Evolutionary conservation across 257 asterid species (phyloP), one percentile per base, ranked within the genome.

Genomic region (Salvia splendens): DNA sequence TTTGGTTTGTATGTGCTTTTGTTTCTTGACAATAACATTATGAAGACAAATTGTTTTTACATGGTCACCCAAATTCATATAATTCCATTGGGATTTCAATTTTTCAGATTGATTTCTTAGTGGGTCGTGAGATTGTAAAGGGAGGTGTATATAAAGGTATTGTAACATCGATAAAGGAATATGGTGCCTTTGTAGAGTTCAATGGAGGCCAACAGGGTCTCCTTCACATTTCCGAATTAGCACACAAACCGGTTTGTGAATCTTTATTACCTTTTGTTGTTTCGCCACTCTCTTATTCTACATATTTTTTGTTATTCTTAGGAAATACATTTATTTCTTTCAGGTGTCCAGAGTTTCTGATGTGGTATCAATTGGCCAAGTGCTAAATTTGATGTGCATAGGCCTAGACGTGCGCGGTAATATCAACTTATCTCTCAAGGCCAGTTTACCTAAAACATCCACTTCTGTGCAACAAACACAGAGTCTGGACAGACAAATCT

Each of bases 151-250:
- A 90, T 69, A 88, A 85, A 90, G 97, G 99, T 40, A 51, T 73
- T 61, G 84, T 93, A 51, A 70, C 81, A 12, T 73, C 99, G 58
- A 79, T 93, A 46, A 90, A 93, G 83, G 99, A 93, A 79, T 93
- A 90, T 45, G 99, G 99, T 32, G 99, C 97, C 62, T 93, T 93
- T 75, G 92, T 93, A 75, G 99, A 93, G 82, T 84, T 93, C 80
- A 90, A 84, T 79, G 99, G 96, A 50, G 99, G 99, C 70, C 96
- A 90, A 80, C 96, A 85, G 54, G 99, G 95, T 48, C 96, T 93
- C 52, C 85, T 93, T 47, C 99, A 93, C 82, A 78, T 93, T 75
- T 93, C 99, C 17, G 96, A 93, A 77, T 79, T 93, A 73, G 85
- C 99, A 46, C 90, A 85, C 62, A 87, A 88, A 70, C 91, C 89